Evolutionary conservation across 2,329 filamentous ascomycete genomes (phyloP).

Genomic region (Fusarium sublunatum): DNA sequence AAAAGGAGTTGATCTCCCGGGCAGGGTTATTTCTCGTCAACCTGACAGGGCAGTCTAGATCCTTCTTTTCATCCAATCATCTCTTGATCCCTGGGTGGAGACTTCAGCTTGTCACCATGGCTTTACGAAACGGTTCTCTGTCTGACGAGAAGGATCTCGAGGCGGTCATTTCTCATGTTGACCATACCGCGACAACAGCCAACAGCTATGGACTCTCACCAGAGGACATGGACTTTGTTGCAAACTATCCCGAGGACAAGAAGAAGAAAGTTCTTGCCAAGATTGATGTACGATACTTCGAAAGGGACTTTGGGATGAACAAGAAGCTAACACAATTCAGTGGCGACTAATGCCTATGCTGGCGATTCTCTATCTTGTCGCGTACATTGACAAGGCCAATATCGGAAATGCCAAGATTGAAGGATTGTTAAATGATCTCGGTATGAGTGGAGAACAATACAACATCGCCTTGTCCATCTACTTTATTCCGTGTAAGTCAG

Average conservation of each 20-base stretch:
- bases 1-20: slow-evolving; percentile 17
- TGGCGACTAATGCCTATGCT: slow-evolving; percentile 36
- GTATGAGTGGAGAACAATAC: slow-evolving; percentile 32
- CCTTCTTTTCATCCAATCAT: neutral
- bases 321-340: neutral
- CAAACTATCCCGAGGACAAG: slow-evolving; percentile 36
- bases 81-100: neutral
- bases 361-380: slow-evolving; percentile 28
- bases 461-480: slow-evolving; percentile 35
- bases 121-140: slow-evolving; percentile 14
- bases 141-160: slow-evolving; percentile 37
- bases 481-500: slow-evolving; percentile 27
- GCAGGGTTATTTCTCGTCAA: neutral
- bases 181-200: slow-evolving; percentile 3
- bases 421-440: slow-evolving; percentile 23
- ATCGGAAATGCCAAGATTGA: slow-evolving; percentile 37
- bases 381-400: slow-evolving; percentile 34
- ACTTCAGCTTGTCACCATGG: slow-evolving; percentile 2
- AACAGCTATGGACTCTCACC: slow-evolving; percentile 13
- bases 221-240: slow-evolving; percentile 37
- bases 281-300: slow-evolving; percentile 21
- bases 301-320: too few relatives aligned
- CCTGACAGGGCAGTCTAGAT: neutral
- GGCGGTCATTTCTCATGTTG: slow-evolving; percentile 26
- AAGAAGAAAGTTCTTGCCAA: slow-evolving; percentile 39